Base-by-base conservation (phyloP, 2,329 filamentous ascomycete species). In the Aspergillus costaricaensis region DNA sequence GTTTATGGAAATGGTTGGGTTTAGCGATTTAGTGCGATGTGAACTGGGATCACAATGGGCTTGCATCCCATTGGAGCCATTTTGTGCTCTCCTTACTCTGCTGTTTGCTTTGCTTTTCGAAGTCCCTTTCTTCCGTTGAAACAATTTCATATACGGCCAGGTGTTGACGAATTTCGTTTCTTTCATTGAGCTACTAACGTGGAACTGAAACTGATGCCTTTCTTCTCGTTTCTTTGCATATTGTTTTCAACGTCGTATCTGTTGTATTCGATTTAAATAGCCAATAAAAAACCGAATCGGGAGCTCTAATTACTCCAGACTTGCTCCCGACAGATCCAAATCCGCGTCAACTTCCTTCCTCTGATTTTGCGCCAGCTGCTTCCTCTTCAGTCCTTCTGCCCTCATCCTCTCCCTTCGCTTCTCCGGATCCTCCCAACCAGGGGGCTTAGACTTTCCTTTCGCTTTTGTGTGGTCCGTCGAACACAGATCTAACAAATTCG, bases 341-440 rank as follows among this genome's bases (percentile, higher is more conserved):
- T 50, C 47, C 10, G 32, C 17, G 17, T 62, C 38, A 1, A 9
- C 30, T 10, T 41, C 58, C 52, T 61, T 65, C 10, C 25, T 48
- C 39, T 67, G 61, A 36, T 57, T 48, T 36, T 70, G 67, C 44
- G 69, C 57, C 2, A 64, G 38, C 47, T 70, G 70, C 65, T 76
- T 76, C 59, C 68, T 74, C 63, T 61, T 65, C 55, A 80, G 57
- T 0, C 79, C 79, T 60, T 80, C 78, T 27, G 72, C 72, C 58
- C 73, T 72, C 65, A 77, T 81, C 63, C 76, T 75, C 62, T 74
- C 71, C 60, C 70, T 74, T 53, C 79, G 70, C 14, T 54, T 66
- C 36, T 74, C 71, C 8, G 70, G 63, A 64, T 79, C 76, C 61
- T 80, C 78, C 77, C 77, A 79, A 5, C 64, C 68, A 47, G 59